phyloP scores from a whole-genome alignment of 768 basidiomycete genomes.

The Russula vinacea region DNA sequence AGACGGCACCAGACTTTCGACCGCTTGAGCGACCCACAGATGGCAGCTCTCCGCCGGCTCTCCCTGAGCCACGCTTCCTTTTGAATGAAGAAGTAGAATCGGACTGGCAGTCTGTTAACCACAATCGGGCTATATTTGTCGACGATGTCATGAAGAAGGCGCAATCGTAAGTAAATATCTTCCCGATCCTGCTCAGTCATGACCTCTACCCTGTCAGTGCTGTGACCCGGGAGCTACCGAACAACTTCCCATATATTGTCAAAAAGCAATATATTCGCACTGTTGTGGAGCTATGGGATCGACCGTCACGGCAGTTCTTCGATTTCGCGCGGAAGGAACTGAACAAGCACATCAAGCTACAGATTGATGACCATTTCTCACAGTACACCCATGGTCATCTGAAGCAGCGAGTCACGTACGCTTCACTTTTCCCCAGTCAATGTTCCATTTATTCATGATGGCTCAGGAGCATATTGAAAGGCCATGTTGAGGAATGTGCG shows the following conservation, averaged over 20 bases:
- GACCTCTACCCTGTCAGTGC: constrained; percentile 41
- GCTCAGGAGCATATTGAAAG: constrained; percentile 18
- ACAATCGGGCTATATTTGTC: constrained; percentile 40
- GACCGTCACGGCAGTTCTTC: constrained; percentile 30
- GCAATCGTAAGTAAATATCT: constrained; percentile 39
- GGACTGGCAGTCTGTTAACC: constrained; percentile 28
- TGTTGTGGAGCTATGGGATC: constrained; percentile 28
- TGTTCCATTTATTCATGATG: background rate
- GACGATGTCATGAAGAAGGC: constrained; percentile 49
- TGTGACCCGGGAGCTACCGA: constrained; percentile 65
- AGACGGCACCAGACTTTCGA: constrained; percentile 53
- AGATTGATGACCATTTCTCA: constrained; percentile 30
- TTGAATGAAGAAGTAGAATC: constrained; percentile 40
- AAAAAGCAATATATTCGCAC: constrained; percentile 30
- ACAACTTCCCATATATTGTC: constrained; percentile 51
- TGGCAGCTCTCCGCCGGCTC: too few species aligned
- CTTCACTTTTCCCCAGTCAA: background rate
- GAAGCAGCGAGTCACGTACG: constrained; percentile 27
- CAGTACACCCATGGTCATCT: constrained; percentile 31
- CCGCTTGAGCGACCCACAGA: constrained; percentile 41
- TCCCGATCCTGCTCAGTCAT: background rate
- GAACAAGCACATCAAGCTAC: constrained; percentile 10
- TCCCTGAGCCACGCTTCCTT: constrained; percentile 39
- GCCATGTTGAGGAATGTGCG: constrained; percentile 16
- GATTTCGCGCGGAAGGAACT: constrained; percentile 24